Percentiles rank a stretch among this genome's conserved stretches.
These are phyloP conservation scores for Gossypium raimondii DNA, from an alignment of 345 rosid genomes.

Conservation along the genomic window DNA sequence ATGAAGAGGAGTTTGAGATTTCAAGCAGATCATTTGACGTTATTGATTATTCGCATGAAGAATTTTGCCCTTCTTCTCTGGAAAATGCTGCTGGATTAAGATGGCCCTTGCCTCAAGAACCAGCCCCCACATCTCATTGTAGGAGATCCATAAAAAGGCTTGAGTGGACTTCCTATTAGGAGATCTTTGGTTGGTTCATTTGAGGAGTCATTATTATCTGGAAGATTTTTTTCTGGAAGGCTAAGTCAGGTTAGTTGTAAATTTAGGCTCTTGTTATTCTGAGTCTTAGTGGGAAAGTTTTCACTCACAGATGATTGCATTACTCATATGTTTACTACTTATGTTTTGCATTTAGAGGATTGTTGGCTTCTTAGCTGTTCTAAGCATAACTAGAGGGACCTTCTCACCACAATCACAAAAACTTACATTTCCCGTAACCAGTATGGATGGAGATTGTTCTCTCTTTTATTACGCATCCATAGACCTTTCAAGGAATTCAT, in stretches of 20 bases:
- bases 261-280: constrained; percentile 1
- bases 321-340: constrained; percentile 18
- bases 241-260: constrained; percentile 52
- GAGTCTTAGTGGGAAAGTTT: background rate
- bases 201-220: constrained; percentile 91
- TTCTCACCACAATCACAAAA: constrained; percentile 84
- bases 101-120: constrained; percentile 40
- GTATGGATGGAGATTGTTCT: constrained; percentile 81
- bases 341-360: constrained; percentile 47
- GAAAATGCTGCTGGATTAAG: constrained; percentile 37
- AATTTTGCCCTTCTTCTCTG: constrained; percentile 47
- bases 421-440: constrained; percentile 89
- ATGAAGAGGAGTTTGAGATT: constrained; percentile 36
- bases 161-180: constrained; percentile 68
- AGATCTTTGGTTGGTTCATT: constrained; percentile 97
- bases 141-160: constrained; percentile 53
- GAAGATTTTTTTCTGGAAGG: constrained; percentile 64
- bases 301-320: background rate
- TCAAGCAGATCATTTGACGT: constrained; percentile 59
- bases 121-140: constrained; percentile 42
- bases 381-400: constrained; percentile 84
- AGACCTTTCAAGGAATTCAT: constrained; percentile 62
- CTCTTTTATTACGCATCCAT: constrained; percentile 79
- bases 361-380: constrained; percentile 91
- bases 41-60: constrained; percentile 42